Base-by-base conservation (phyloP, 371 early-diverging fungal species). In the Chytridium lagenaria region DNA sequence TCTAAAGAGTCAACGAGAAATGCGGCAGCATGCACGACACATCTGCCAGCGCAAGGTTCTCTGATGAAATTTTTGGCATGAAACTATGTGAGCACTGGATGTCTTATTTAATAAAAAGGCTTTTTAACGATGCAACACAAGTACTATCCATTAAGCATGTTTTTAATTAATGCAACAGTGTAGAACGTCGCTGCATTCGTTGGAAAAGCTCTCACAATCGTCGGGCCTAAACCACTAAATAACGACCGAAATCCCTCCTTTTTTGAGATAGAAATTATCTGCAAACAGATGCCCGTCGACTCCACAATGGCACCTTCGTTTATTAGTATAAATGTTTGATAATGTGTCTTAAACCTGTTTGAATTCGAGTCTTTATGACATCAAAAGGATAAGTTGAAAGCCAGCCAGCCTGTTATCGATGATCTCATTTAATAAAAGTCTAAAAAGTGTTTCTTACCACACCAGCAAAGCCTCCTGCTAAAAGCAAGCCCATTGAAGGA, bases 101-200 rank as follows among this genome's bases (percentile, higher is more conserved):
- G n/a, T n/a, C n/a, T 61, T 39, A 23, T 40, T 23, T 59, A 59
- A 22, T 38, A 61, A 28, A 50, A 31, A 52, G 22, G 57, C 37
- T 19, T 37, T 37, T 39, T 50, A 55, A n/a, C n/a, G n/a, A n/a
- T n/a, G n/a, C n/a, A n/a, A n/a, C n/a, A n/a, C n/a, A n/a, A n/a
- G n/a, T n/a, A n/a, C n/a, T n/a, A n/a, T n/a, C n/a, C n/a, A n/a
- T 26, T 38, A 1, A 61, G 15, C 5, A 23, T 16, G 12, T 10
- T 34, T 40, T 76, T 69, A 19, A 76, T 69, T 33, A 40, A 73
- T 12, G 50, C 40, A 19, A 83, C 84, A 15, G 72, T 76, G 61
- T 80, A 83, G 78, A 93, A 92, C 1, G 92, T 92, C 1, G 92
- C 92, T 1, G 92, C 94, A 73, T 93, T 93, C n/a, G 92, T 92